Evolutionary conservation across 2,329 filamentous ascomycete genomes (phyloP).

Genomic region (Sarocladiaceae sp.): DNA sequence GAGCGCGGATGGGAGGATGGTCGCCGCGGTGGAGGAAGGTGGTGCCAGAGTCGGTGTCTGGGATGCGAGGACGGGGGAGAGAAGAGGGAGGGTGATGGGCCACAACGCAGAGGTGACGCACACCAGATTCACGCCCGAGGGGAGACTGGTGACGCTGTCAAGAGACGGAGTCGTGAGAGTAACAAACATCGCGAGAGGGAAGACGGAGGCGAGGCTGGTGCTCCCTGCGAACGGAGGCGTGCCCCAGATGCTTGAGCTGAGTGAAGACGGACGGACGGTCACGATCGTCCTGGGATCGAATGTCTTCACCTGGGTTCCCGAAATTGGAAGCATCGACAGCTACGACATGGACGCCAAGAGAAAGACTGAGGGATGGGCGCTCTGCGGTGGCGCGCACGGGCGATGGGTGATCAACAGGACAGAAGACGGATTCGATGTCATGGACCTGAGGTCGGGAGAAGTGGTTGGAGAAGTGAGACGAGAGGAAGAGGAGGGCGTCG

Average conservation of each 20-base stretch:
- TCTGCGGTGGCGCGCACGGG: conserved; percentile 32
- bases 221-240: conserved; percentile 12
- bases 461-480: conserved; percentile 22
- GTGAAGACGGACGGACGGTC: conserved; percentile 25
- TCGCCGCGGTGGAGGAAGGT: conserved; percentile 23
- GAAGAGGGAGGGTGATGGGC: conserved; percentile 24
- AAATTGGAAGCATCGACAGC: conserved; percentile 20
- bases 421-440: conserved; percentile 34
- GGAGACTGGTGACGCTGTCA: conserved; percentile 28
- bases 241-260: conserved; percentile 25
- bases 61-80: conserved; percentile 22
- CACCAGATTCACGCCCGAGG: conserved; percentile 25
- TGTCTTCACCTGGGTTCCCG: conserved; percentile 31
- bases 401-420: conserved; percentile 32
- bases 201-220: conserved; percentile 31
- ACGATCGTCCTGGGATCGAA: conserved; percentile 30
- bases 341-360: conserved; percentile 30
- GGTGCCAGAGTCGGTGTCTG: conserved; percentile 24
- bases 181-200: conserved; percentile 23
- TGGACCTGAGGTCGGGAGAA: conserved; percentile 28
- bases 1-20: conserved; percentile 23
- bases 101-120: conserved; percentile 32
- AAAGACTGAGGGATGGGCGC: conserved; percentile 31
- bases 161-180: conserved; percentile 31
- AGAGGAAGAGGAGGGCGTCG: background rate